These are phyloP conservation scores for Funneliformis geosporum DNA, from an alignment of 192 early-diverging fungal genomes.

Conservation along the genomic window DNA sequence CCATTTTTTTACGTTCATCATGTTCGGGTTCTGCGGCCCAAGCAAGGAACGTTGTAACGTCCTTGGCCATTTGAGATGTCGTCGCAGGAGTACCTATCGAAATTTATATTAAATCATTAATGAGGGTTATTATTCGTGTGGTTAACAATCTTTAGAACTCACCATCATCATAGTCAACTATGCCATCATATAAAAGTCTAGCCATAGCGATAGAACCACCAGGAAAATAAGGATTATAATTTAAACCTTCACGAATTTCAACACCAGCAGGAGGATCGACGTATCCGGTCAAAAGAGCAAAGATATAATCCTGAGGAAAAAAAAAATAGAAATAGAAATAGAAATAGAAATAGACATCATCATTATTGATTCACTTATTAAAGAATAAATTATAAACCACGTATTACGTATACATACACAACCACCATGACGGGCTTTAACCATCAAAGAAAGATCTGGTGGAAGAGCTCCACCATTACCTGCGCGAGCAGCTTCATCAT, in stretches of 20 bases:
- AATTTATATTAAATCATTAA: neutral
- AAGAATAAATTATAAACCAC: neutral
- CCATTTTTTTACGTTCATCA: constrained; percentile 96
- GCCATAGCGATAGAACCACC: constrained; percentile 98
- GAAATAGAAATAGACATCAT: too few species aligned
- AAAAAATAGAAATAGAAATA: neutral
- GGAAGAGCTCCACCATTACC: constrained; percentile 95
- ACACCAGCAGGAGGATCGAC: constrained; percentile 93
- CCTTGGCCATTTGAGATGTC: constrained; percentile 95
- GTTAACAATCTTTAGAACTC: neutral
- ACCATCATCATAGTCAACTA: constrained; percentile 94
- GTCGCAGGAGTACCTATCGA: constrained; percentile 79
- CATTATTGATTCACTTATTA: constrained; percentile 12
- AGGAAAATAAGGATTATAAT: constrained; percentile 99
- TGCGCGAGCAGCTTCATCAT: constrained; percentile 95
- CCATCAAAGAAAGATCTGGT: constrained; percentile 93
- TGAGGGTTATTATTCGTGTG: neutral
- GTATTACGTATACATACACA: constrained; percentile 50
- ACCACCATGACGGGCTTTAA: constrained; percentile 93
- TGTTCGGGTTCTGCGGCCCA: constrained; percentile 98
- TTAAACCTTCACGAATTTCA: constrained; percentile 88
- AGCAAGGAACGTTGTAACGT: constrained; percentile 89
- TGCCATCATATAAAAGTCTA: constrained; percentile 87
- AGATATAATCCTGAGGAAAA: constrained; percentile 80
- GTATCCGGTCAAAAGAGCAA: constrained; percentile 93